phyloP scores from a whole-genome alignment of 805 yeast species.

The Candida saitoana region DNA sequence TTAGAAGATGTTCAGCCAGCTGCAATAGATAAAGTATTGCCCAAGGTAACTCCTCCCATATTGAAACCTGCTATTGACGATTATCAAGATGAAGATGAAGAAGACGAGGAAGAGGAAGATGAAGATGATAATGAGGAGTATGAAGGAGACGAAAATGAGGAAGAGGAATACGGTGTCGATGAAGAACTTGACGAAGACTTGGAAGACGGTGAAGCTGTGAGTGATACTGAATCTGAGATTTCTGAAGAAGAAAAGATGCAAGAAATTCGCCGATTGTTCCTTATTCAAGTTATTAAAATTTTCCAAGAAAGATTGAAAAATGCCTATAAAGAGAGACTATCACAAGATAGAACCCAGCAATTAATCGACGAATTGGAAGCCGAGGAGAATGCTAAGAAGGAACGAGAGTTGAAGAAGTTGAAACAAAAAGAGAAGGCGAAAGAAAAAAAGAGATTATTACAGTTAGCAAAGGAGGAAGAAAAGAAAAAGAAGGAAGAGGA shows the following conservation, averaged over 20 bases:
- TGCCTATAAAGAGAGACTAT: conserved; percentile 75
- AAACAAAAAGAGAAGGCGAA: conserved; percentile 64
- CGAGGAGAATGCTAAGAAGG: conserved; percentile 61
- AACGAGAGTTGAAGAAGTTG: conserved; percentile 61
- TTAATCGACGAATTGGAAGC: conserved; percentile 67
- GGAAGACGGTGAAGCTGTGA: conserved; percentile 38
- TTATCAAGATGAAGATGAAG: conserved; percentile 15
- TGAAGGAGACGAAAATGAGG: conserved; percentile 25
- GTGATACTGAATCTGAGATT: conserved; percentile 33
- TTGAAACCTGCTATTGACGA: conserved; percentile 7
- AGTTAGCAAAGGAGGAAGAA: conserved; percentile 61
- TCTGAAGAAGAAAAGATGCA: conserved; percentile 61
- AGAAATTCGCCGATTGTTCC: conserved; percentile 77
- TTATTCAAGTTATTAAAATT: conserved; percentile 72
- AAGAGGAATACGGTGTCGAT: conserved; percentile 31
- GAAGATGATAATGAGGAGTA: conserved; percentile 17
- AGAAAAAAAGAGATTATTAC: conserved; percentile 63
- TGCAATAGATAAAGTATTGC: background rate
- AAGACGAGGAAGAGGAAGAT: conserved; percentile 11
- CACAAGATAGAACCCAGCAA: conserved; percentile 65
- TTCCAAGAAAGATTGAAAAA: conserved; percentile 68
- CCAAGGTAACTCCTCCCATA: background rate
- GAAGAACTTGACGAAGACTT: conserved; percentile 39
- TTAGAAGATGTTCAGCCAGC: conserved; percentile 3
- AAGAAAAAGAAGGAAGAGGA: conserved; percentile 50